Evolutionary conservation across 306 rosid species (phyloP).

Genomic region (Lathyrus sativus): DNA sequence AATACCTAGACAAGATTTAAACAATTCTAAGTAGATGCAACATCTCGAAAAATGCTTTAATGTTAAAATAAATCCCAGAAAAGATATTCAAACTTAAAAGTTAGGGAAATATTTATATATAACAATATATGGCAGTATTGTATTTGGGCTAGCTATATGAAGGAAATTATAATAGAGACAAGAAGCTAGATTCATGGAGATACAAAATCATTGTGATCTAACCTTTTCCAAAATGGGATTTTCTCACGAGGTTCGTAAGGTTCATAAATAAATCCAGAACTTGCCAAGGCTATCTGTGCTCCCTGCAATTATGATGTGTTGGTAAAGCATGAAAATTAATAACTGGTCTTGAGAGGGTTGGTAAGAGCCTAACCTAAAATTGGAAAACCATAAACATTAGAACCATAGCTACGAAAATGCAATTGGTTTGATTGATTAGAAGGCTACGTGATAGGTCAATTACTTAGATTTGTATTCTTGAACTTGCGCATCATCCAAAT

Average conservation of each 20-base stretch:
- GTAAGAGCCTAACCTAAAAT: too few species aligned
- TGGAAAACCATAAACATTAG: too few species aligned
- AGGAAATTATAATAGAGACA: slow-evolving; percentile 3
- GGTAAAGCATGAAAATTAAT: slow-evolving; percentile 31
- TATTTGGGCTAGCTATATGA: neutral
- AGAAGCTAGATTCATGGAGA: slow-evolving; percentile 25
- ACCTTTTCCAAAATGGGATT: slow-evolving; percentile 81
- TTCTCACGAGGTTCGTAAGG: slow-evolving; percentile 80
- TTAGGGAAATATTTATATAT: neutral
- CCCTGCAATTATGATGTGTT: slow-evolving; percentile 53
- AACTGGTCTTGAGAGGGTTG: slow-evolving; percentile 30
- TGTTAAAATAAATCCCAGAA: slow-evolving; percentile 21
- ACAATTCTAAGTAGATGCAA: slow-evolving; percentile 15
- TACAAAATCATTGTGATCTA: slow-evolving; percentile 38
- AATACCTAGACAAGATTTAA: too few species aligned
- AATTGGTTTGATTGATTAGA: too few species aligned
- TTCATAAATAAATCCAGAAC: slow-evolving; percentile 87
- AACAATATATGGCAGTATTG: slow-evolving; percentile 1
- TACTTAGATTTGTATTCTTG: too few species aligned
- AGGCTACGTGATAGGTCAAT: too few species aligned
- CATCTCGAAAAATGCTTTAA: neutral
- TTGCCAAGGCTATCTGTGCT: too few species aligned
- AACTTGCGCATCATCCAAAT: too few species aligned
- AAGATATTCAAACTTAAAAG: neutral
- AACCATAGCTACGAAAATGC: too few species aligned